phyloP scores from a whole-genome alignment of 2,329 filamentous ascomycete species.

The Ophiosphaerella korrae region DNA sequence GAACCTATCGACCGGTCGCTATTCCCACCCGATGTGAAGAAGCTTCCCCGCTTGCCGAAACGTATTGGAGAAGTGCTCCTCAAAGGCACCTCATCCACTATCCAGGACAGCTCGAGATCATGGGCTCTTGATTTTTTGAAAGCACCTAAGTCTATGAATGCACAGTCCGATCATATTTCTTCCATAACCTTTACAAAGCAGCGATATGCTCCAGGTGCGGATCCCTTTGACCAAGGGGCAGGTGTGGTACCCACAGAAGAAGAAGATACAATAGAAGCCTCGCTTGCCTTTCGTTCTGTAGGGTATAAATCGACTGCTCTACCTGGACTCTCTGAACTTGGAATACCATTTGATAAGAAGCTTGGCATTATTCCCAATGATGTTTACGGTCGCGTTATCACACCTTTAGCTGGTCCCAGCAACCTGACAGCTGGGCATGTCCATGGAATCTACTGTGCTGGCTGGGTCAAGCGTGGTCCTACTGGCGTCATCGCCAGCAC shows the following conservation, averaged over 20 bases:
- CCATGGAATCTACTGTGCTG: conserved; percentile 85
- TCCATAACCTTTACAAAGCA: conserved; percentile 69
- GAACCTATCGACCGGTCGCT: conserved; percentile 69
- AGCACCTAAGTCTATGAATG: conserved; percentile 73
- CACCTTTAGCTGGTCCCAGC: conserved; percentile 43
- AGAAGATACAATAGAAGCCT: conserved; percentile 64
- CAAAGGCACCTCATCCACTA: conserved; percentile 68
- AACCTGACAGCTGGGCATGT: conserved; percentile 56
- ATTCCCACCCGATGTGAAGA: conserved; percentile 69
- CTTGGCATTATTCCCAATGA: conserved; percentile 85
- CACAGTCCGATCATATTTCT: conserved; percentile 59
- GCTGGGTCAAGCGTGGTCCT: conserved; percentile 94
- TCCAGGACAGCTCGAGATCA: conserved; percentile 61
- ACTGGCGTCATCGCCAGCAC: conserved; percentile 96
- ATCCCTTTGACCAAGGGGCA: conserved; percentile 59
- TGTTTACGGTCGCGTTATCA: conserved; percentile 72
- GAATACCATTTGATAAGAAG: conserved; percentile 76
- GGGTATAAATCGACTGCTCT: conserved; percentile 86
- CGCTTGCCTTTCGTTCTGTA: conserved; percentile 87
- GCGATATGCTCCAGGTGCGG: conserved; percentile 41
- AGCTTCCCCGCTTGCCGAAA: conserved; percentile 75
- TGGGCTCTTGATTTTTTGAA: conserved; percentile 89
- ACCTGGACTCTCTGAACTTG: conserved; percentile 72
- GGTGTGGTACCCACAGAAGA: conserved; percentile 49
- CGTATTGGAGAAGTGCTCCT: conserved; percentile 80